A percentile compares a stretch with the other conserved stretches of the same genome.
phyloP scores from a whole-genome alignment of 2,329 filamentous ascomycete genomes.

The Fusarium sp. region DNA sequence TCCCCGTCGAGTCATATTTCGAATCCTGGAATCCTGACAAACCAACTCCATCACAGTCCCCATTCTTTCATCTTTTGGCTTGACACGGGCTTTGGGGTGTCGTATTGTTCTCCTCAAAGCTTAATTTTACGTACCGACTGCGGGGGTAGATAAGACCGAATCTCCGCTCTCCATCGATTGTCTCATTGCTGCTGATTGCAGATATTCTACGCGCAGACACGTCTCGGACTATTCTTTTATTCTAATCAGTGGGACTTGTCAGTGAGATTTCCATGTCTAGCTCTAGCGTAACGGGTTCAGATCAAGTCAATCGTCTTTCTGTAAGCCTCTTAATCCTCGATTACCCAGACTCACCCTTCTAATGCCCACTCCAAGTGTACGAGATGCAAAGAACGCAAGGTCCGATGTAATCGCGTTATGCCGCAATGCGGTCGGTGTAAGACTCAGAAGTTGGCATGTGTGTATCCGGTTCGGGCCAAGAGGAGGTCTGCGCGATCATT shows the following conservation, averaged over 20 bases:
- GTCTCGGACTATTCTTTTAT: slow-evolving; percentile 23
- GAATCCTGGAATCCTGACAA: slow-evolving; percentile 22
- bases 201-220: background rate
- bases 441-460: slow-evolving; percentile 45
- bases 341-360: slow-evolving; percentile 1
- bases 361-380: slow-evolving; percentile 36
- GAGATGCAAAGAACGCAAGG: slow-evolving; percentile 50
- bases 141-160: slow-evolving; percentile 31
- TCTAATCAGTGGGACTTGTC: background rate
- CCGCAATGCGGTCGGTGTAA: slow-evolving; percentile 49
- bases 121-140: slow-evolving; percentile 18
- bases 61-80: slow-evolving; percentile 17
- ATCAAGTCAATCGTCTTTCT: slow-evolving; percentile 47
- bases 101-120: slow-evolving; percentile 26
- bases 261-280: slow-evolving; percentile 17
- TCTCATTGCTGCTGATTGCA: background rate
- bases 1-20: slow-evolving; percentile 5
- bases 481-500: slow-evolving; percentile 40
- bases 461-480: slow-evolving; percentile 49
- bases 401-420: slow-evolving; percentile 51
- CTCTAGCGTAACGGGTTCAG: slow-evolving; percentile 17
- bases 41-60: slow-evolving; percentile 6
- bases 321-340: slow-evolving; percentile 19
- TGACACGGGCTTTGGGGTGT: background rate
- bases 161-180: slow-evolving; percentile 13